Base-by-base conservation (phyloP, 768 basidiomycete genomes). In the Mycena vitilis region DNA sequence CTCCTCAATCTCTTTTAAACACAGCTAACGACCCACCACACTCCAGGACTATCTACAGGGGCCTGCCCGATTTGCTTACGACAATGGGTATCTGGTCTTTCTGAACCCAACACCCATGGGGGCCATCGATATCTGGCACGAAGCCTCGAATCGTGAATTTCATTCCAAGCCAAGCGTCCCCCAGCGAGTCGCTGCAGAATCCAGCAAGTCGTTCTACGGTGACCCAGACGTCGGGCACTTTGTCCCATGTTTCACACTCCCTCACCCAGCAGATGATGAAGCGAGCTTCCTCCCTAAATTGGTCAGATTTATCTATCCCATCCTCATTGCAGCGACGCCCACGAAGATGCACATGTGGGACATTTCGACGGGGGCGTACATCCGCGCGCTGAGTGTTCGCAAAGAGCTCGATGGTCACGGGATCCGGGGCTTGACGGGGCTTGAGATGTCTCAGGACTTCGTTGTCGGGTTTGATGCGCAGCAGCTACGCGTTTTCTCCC, bases 401-500 rank as follows among this genome's bases (percentile, higher is more conserved):
- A 34, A 44, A 0, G n/a, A 34, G 16, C 52, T 64, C 20, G 45
- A 57, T 20, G 15, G 34, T 5, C 63, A 58, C 63, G 9, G 2
- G 0, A 51, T 65, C 48, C 4, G 44, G n/a, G 15, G 8, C 1
- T 12, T 58, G 10, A 6, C 44, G 0, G 47, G 55, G 11, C 5
- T 52, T 23, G 63, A 58, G 13, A 5, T 65, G 5, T 65, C 56
- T 10, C 23, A 51, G 3, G 48, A 65, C 22, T 52, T 37, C 8
- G 38, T 65, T 8, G 22, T 65, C 23, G 56, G 16, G 9, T 65
- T 51, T 16, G 47, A 58, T 40, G 0, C 12, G 2, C 5, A 5
- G 5, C 63, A 58, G 23, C 20, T 65, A 55, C 48, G 63, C 37
- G 16, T 65, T 13, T 65, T 58, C 57, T 58, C 63, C 36, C 63